Conservation (phyloP, 768 basidiomycete species). For the Harrya chromipes region DNA sequence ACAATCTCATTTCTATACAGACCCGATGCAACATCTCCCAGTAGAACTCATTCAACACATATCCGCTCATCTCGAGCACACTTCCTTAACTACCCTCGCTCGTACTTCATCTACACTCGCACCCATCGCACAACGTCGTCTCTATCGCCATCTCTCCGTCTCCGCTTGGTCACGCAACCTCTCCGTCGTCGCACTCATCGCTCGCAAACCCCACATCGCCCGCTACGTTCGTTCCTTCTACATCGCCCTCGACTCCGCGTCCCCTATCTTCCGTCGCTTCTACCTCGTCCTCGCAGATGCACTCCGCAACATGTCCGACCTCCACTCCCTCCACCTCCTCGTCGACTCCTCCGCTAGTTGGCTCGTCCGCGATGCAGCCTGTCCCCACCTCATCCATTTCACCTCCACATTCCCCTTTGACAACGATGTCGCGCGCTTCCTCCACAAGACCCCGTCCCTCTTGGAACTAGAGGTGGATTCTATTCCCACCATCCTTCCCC, state of each 20-base stretch:
- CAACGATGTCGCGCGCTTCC: conserved; percentile 54
- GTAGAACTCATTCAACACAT: conserved; percentile 60
- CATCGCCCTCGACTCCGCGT: conserved; percentile 45
- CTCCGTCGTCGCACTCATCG: conserved; percentile 52
- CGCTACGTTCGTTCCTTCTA: conserved; percentile 59
- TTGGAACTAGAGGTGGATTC: conserved; percentile 53
- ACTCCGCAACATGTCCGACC: conserved; percentile 57
- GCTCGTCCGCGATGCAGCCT: conserved; percentile 44
- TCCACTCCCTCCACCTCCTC: conserved; percentile 49
- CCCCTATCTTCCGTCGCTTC: conserved; percentile 43
- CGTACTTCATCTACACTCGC: conserved; percentile 40
- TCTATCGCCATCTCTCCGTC: conserved; percentile 58
- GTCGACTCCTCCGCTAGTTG: conserved; percentile 52
- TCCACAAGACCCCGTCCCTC: conserved; percentile 52
- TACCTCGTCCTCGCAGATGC: conserved; percentile 50
- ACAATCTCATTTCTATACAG: no score
- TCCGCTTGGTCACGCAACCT: conserved; percentile 46
- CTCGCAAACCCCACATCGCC: conserved; percentile 54
- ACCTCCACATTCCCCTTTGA: conserved; percentile 63
- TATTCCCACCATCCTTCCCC: conserved; percentile 28
- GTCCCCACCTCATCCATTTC: conserved; percentile 52
- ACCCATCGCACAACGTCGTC: conserved; percentile 52
- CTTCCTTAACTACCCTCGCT: conserved; percentile 49
- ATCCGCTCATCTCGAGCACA: conserved; percentile 30
- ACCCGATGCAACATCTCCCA: conserved; percentile 41